These are phyloP conservation scores for Ananas comosus DNA, from an alignment of 176 grass and related monocot species.

Conservation along the genomic window DNA sequence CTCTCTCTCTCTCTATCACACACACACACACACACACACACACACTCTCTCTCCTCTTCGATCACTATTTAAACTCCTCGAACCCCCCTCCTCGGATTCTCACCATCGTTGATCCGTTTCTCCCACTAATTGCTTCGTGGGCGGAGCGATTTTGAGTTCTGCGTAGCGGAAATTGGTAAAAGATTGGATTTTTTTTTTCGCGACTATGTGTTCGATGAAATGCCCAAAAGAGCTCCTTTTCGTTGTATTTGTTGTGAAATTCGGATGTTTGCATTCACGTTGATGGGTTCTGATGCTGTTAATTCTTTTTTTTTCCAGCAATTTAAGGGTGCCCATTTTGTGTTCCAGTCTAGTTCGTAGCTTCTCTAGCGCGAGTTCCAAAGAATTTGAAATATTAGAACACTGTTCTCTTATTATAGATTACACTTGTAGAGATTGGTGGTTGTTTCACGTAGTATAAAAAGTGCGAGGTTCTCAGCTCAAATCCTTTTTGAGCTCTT, in stretches of 20 bases:
- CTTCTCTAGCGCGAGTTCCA: too few relatives aligned
- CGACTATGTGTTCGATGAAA: constrained; percentile 2
- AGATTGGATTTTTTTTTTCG: constrained; percentile 8
- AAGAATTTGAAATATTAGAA: background rate
- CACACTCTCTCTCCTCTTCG: background rate
- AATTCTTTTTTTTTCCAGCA: background rate
- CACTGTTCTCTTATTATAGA: background rate
- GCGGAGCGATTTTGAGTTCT: background rate
- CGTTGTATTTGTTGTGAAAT: too few relatives aligned
- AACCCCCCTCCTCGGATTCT: background rate
- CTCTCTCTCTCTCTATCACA: background rate
- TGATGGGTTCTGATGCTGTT: too few relatives aligned
- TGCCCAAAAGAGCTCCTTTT: background rate
- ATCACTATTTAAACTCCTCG: constrained; percentile 14
- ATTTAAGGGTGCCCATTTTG: too few relatives aligned
- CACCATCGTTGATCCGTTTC: background rate
- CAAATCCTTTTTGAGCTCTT: too few relatives aligned
- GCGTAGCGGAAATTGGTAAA: background rate
- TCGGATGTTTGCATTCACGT: too few relatives aligned
- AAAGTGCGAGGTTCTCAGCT: too few relatives aligned
- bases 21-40: background rate
- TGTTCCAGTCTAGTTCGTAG: too few relatives aligned
- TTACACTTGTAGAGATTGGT: too few relatives aligned
- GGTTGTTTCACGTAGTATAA: too few relatives aligned
- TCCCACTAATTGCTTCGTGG: background rate